These are phyloP conservation scores for Beta corolliflora DNA, from an alignment of 179 eudicot species.

Conservation along the genomic window DNA sequence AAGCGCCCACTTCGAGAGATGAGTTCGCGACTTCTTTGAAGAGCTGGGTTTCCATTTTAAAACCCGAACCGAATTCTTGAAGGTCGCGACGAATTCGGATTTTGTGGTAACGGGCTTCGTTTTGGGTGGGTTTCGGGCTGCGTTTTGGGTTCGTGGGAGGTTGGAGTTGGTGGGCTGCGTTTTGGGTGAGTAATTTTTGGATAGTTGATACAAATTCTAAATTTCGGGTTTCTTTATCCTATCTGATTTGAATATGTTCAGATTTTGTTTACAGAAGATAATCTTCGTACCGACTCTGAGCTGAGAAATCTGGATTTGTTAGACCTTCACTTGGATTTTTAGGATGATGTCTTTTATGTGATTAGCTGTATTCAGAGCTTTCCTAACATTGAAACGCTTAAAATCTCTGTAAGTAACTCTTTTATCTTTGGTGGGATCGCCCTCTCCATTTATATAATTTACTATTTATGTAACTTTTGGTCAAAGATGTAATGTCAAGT, in stretches of 20 bases:
- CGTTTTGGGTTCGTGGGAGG: too few species aligned
- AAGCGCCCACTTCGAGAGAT: too few species aligned
- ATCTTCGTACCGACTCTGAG: conserved; percentile 11
- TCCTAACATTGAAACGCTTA: conserved; percentile 27
- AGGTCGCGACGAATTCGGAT: too few species aligned
- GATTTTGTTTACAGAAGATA: conserved; percentile 20
- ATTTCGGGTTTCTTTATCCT: not conserved
- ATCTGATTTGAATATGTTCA: conserved; percentile 9
- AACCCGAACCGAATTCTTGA: too few species aligned
- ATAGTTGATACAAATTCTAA: not conserved
- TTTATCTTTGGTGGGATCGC: not conserved
- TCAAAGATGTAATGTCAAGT: too few species aligned
- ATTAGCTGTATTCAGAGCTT: conserved; percentile 19
- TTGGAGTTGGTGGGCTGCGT: too few species aligned
- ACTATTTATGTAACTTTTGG: too few species aligned
- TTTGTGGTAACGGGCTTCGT: too few species aligned
- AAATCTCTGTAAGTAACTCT: conserved; percentile 34
- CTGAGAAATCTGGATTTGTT: conserved; percentile 19
- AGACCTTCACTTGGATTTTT: conserved; percentile 7
- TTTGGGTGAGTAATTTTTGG: conserved; percentile 8
- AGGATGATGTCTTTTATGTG: conserved; percentile 17
- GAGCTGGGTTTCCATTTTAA: too few species aligned
- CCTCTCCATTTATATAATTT: not conserved
- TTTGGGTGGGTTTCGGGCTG: too few species aligned
- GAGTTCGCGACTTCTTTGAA: too few species aligned